Conservation (phyloP, 2,329 filamentous ascomycete genomes). For the Dendryphion nanum region DNA sequence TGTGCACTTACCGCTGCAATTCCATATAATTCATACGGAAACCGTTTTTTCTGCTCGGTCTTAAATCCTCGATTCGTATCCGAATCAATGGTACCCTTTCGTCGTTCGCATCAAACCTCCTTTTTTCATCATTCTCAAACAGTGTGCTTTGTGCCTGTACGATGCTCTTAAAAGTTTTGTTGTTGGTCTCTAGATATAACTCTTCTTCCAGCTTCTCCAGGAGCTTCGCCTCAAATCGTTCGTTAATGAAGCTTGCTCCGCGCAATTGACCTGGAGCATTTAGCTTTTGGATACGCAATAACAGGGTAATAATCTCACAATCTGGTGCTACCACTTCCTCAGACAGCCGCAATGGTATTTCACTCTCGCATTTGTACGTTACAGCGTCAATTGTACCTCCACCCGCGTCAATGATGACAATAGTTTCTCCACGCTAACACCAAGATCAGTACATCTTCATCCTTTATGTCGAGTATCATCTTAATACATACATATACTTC, state of each 20-base stretch:
- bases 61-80: conserved; percentile 9
- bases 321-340: conserved; percentile 12
- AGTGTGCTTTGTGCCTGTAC: conserved; percentile 3
- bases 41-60: background rate
- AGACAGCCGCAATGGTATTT: conserved; percentile 7
- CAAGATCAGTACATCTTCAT: too few species aligned
- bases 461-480: too few species aligned
- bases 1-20: conserved; percentile 4
- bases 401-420: conserved; percentile 17
- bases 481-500: conserved; percentile 11
- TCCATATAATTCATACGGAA: conserved; percentile 4
- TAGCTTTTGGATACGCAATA: background rate
- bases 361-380: conserved; percentile 9
- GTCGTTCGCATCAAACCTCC: conserved; percentile 3
- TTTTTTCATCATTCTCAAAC: conserved; percentile 12
- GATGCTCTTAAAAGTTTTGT: conserved; percentile 14
- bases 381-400: conserved; percentile 18
- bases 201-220: conserved; percentile 16
- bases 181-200: conserved; percentile 13
- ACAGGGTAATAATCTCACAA: conserved; percentile 9
- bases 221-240: conserved; percentile 20
- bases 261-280: conserved; percentile 19
- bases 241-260: conserved; percentile 33
- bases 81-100: background rate
- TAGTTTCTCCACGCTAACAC: conserved; percentile 6